Evolutionary conservation across 305 asterid genomes (phyloP), one percentile per base, ranked within the genome.

Genomic region (Rubia tinctorum): DNA sequence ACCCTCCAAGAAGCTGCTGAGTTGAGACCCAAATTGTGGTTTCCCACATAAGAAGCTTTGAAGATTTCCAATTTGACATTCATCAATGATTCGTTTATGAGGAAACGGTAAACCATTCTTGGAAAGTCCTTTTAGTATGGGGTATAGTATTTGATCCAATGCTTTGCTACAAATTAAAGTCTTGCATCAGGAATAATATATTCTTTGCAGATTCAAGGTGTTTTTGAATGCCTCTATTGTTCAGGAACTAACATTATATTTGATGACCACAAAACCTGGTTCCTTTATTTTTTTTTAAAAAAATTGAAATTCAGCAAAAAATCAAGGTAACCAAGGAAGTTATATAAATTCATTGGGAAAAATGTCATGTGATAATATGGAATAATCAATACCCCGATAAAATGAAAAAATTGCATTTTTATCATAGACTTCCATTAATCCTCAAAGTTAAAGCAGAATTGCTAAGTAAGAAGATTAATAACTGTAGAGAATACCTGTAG

Each of bases 101-200:
- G 77, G 78, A 65, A 76, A 72, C 53, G 85, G 82, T 39, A 63
- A 63, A 72, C 72, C 75, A 65, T 72, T 78, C 76, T 80, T 78
- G 72, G 82, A 71, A 55, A 86, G 80, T 75, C 83, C 88, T 69
- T 69, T 81, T 70, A 83, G 72, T 83, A 88, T 55, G 66, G 92
- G 93, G 76, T 85, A 86, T 69, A 89, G 82, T 30, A 86, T 62
- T 73, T 88, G 83, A 71, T 91, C 93, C 87, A 88, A 71, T 20
- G 88, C 89, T 65, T 88, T 87, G 83, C 98, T 91, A 95, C 83
- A 83, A 68, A 68, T 71, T 23, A 7, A 76, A 68, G 18, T 30
- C 59, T 25, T 45, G 40, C 14, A 12, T 68, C 71, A 71, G 77
- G 67, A 67, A 53, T 18, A 62, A 58, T 61, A 14, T 1, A 23